phyloP scores from a whole-genome alignment of 179 eudicot genomes.

The Carnegiea gigantea region DNA sequence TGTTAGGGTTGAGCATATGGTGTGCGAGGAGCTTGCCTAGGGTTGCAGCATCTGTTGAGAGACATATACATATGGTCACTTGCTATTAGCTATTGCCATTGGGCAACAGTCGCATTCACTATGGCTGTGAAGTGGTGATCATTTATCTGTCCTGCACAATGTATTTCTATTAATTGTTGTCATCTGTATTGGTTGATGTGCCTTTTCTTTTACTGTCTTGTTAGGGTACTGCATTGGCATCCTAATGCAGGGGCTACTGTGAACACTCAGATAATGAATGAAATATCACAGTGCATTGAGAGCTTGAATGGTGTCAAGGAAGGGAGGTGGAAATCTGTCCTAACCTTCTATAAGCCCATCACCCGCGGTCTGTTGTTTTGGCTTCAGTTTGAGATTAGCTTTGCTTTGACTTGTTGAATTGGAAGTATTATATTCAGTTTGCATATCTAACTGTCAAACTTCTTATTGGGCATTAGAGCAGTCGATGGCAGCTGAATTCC shows the following conservation, averaged over 20 bases:
- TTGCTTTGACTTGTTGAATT: not conserved
- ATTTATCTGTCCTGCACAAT: slow-evolving; percentile 3
- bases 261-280: slow-evolving; percentile 63
- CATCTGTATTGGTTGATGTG: slow-evolving; percentile 10
- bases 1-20: not conserved
- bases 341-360: slow-evolving; percentile 70
- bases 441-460: no score
- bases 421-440: no score
- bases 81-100: not conserved
- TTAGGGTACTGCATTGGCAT: slow-evolving; percentile 80
- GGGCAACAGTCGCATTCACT: not conserved
- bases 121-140: slow-evolving; percentile 36
- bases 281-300: slow-evolving; percentile 69
- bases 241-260: slow-evolving; percentile 66
- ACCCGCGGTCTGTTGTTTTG: slow-evolving; percentile 45
- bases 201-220: not conserved
- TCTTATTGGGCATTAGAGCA: slow-evolving; percentile 44
- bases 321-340: slow-evolving; percentile 69
- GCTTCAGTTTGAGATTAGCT: not conserved
- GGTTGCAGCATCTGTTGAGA: not conserved
- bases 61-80: not conserved
- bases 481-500: slow-evolving; percentile 52
- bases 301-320: slow-evolving; percentile 72
- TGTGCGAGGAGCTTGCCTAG: not conserved
- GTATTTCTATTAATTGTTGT: not conserved